Percentiles rank a stretch among this genome's conserved stretches.
These are phyloP conservation scores for Pseudomassariella vexata DNA, from an alignment of 2,329 filamentous ascomycete species.

Conservation along the genomic window DNA sequence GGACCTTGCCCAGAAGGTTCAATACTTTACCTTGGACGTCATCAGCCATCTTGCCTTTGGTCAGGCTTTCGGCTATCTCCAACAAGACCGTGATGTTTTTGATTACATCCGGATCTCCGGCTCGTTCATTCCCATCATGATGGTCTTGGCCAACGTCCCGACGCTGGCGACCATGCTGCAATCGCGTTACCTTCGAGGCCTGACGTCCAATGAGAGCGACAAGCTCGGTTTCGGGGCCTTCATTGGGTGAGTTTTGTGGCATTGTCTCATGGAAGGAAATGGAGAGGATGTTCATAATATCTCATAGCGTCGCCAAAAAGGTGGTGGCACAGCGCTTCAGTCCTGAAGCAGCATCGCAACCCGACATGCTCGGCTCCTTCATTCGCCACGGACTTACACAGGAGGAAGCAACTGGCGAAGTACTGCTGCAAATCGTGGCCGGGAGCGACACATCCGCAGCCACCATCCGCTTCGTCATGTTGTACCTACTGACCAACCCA, in stretches of 20 bases:
- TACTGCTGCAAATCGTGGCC: constrained; percentile 19
- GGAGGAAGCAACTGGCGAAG: constrained; percentile 22
- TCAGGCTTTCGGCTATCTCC: constrained; percentile 35
- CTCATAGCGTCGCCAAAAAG: not conserved
- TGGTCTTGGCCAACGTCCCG: constrained; percentile 10
- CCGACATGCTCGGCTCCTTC: constrained; percentile 21
- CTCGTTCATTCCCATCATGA: constrained; percentile 29
- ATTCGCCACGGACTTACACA: constrained; percentile 23
- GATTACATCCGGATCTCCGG: constrained; percentile 34
- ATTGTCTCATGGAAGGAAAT: no score
- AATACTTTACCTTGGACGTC: constrained; percentile 49
- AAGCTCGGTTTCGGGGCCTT: no score
- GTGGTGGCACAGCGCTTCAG: not conserved
- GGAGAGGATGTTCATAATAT: constrained; percentile 16
- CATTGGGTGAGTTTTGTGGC: no score
- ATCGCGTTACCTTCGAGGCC: constrained; percentile 17
- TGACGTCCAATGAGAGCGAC: constrained; percentile 15
- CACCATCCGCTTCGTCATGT: constrained; percentile 38
- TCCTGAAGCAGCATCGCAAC: no score
- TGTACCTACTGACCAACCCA: constrained; percentile 41
- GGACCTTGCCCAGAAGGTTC: constrained; percentile 40
- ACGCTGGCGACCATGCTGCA: not conserved
- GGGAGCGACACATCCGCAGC: constrained; percentile 47
- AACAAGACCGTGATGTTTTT: constrained; percentile 33
- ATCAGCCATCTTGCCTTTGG: constrained; percentile 46